Base-by-base conservation (phyloP, 768 basidiomycete genomes). In the Thelephora ganbajun region DNA sequence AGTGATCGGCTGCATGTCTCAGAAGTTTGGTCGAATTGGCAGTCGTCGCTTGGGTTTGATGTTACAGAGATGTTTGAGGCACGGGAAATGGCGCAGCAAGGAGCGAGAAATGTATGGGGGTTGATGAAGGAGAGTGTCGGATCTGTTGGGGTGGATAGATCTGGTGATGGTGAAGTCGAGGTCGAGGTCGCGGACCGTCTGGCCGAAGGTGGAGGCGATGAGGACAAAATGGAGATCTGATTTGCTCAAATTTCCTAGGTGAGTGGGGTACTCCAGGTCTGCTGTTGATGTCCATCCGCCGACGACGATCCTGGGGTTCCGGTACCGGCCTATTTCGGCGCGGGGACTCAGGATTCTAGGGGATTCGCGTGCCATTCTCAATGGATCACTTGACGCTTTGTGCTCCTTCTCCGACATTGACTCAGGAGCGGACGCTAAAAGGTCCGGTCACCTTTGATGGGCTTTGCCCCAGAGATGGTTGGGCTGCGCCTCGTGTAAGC, bases 21-120 rank as follows among this genome's bases (percentile, higher is more conserved):
- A 9, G 35, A 55, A 36, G 42, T 80, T 7, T 81, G 79, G 79
- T 70, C 74, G 12, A 74, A 71, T 54, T 81, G 79, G 73, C 65
- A 63, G 44, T 58, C 69, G 0, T 52, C 46, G 56, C 58, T 36
- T 11, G 44, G 56, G 1, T 69, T 73, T 52, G 64, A 70, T 36
- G 67, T 67, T 44, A 57, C 48, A 1, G 69, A 70, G 11, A 54
- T 81, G 7, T 53, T 58, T 12, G 50, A 58, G n/a, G 79, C 75
- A 2, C 68, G 64, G 50, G 65, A 66, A n/a, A 54, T 78, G 33
- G 80, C 79, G 1, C 59, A 59, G 50, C 52, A 49, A 3, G 75
- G 73, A 3, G 77, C 76, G 0, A 50, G 51, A 11, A 50, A 51
- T 2, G 70, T 84, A 1, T 79, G 77, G 67, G 53, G 50, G 42